These are phyloP conservation scores for Aspergillus texensis DNA, from an alignment of 2,329 filamentous ascomycete species.

Conservation along the genomic window DNA sequence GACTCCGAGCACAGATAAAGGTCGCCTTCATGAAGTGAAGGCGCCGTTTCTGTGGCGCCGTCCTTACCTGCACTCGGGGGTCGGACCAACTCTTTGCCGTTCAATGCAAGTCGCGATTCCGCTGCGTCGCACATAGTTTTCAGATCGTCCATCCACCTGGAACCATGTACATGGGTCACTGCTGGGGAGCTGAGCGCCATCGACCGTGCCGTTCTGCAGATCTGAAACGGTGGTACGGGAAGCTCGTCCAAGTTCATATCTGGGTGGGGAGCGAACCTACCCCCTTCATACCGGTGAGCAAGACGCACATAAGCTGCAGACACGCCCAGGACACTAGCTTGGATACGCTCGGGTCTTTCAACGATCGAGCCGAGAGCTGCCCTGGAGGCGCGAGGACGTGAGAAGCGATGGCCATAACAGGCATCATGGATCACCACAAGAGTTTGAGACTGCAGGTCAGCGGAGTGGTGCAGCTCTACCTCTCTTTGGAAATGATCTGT, in stretches of 20 bases:
- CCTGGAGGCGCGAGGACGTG: conserved; percentile 76
- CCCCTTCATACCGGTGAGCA: conserved; percentile 75
- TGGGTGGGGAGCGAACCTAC: conserved; percentile 68
- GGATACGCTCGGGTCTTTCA: conserved; percentile 87
- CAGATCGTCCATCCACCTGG: conserved; percentile 91
- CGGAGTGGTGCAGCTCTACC: conserved; percentile 62
- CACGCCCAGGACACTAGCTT: conserved; percentile 79
- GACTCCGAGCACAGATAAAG: conserved; percentile 89
- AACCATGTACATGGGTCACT: conserved; percentile 89
- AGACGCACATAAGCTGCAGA: conserved; percentile 89
- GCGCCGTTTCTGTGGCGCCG: conserved; percentile 43
- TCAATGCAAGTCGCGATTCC: conserved; percentile 73
- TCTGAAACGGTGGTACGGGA: conserved; percentile 74
- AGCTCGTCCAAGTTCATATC: conserved; percentile 58
- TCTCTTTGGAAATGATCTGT: conserved; percentile 71
- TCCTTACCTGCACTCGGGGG: conserved; percentile 48
- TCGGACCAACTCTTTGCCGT: conserved; percentile 76
- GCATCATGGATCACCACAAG: conserved; percentile 88
- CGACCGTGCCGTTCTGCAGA: conserved; percentile 75
- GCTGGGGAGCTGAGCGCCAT: conserved; percentile 72
- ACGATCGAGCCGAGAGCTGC: conserved; percentile 77
- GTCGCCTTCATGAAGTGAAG: conserved; percentile 80
- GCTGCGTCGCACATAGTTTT: conserved; percentile 81
- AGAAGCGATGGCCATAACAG: conserved; percentile 92
- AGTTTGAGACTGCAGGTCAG: conserved; percentile 57